Base-by-base conservation (phyloP, 2,329 filamentous ascomycete species). In the Sporothrix curviconia region DNA sequence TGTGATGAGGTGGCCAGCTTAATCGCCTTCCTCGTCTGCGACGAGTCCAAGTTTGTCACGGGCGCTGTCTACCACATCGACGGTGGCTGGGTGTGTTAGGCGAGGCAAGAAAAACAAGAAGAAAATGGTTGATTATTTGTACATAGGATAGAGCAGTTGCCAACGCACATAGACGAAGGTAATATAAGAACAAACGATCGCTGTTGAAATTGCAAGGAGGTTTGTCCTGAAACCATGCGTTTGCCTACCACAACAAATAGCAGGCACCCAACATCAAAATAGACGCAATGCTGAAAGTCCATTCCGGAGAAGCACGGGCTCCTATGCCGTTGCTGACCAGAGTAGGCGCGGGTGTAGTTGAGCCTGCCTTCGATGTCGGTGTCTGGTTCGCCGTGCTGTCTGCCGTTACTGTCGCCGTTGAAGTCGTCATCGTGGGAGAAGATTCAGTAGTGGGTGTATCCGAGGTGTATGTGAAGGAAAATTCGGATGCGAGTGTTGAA, bases 1-100 rank as follows among this genome's bases (percentile, higher is more conserved):
- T 55, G 52, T 19, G 40, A 58, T 8, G 56, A 58, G 50, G 50
- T 54, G 3, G 56, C 56, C 19, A 52, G 32, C 24, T 28, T 53
- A 8, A 49, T 57, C 15, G 55, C 58, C 7, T 57, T 54, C 11
- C 17, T 60, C 14, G 43, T 57, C 4, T 51, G 58, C 44, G 55
- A 60, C 28, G 55, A 60, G 37, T 37, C 40, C 4, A 54, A 49
- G 28, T 57, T 60, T 24, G 28, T 57, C 28, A 40, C 58, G 14
- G 43, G 43, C n/a, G 47, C 34, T 7, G 55, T 54, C 4, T 42
- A 42, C 30, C 32, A 51, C 19, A 47, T 57, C 19, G 55, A 60
- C 12, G 58, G 58, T 2, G 58, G 55, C 3, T 55, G 52, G 52
- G 40, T 55, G 17, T 46, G 22, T 44, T 55, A 37, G 34, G 15